Evolutionary conservation across 305 asterid genomes (phyloP), one percentile per base, ranked within the genome.

Genomic region (Withania somnifera): DNA sequence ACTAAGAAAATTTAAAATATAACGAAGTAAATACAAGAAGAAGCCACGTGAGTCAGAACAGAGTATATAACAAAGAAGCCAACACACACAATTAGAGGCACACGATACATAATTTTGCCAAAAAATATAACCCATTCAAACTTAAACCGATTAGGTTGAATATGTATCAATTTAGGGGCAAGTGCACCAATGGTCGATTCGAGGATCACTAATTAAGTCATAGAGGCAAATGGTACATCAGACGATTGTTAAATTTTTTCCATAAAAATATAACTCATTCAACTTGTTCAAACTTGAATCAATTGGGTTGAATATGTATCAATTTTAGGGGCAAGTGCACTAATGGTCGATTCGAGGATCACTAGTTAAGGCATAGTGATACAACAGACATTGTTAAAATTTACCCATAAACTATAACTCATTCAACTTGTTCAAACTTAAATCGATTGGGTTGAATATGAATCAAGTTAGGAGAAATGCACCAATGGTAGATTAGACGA

Each of bases 141-240:
- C 14, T 64, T 32, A 24, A 32, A 7, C 1, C 0, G 0, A 0
- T 15, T 32, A 2, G 0, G 10, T 2, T 64, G 0, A 15, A 64
- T 64, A 64, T 32, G 4, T 34, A 36, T 36, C 6, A 36, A 36
- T 3, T 36, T 34, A 34, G 40, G 40, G 40, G 40, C 6, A 36
- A 36, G 40, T 36, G 40, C 8, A 36, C 40, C 6, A 36, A 36
- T 5, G 6, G 6, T 7, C 6, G 7, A 36, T 36, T 36, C 6
- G 8, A 36, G 40, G 40, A 36, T 36, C 40, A 0, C 40, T 36
- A 36, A 4, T 36, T 36, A 36, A 36, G 40, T 1, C 40, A 36
- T 36, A 36, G n/a, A n/a, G n/a, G n/a, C n/a, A n/a, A n/a, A n/a
- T n/a, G n/a, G n/a, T n/a, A n/a, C n/a, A n/a, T n/a, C n/a, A n/a